Base-by-base conservation (phyloP, 2,329 filamentous ascomycete genomes). In the Neopestalotiopsis sp. region DNA sequence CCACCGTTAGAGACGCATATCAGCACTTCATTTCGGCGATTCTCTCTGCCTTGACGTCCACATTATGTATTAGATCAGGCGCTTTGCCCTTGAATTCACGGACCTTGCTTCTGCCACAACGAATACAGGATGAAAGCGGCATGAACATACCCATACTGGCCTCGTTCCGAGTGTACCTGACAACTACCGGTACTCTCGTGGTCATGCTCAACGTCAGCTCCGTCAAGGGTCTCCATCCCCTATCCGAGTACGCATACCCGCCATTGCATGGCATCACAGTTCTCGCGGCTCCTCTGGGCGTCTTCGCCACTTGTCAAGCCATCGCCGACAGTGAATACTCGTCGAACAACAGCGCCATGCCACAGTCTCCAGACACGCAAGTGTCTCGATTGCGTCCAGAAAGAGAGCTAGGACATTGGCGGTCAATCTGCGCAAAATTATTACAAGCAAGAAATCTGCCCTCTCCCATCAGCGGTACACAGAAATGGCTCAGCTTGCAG, bases 21-120 rank as follows among this genome's bases (percentile, higher is more conserved):
- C 86, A 88, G 69, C 84, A 84, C 57, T 88, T 90, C 69, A 82
- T 89, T 63, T 80, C 81, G 12, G 85, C 87, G n/a, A 77, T 85
- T 10, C 78, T 89, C 17, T 81, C 84, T 2, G 84, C 86, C n/a
- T 73, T 89, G 66, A 84, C 84, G 2, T 79, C 83, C 5, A 79
- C 80, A 5, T 88, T 89, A 68, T 88, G 87, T 73, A 78, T 78
- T 5, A 81, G 78, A 38, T 81, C 83, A 17, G 81, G 82, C 38
- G 86, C 87, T 3, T 81, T 88, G 28, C 84, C 87, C 4, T 77
- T 90, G 4, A 88, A 88, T 71, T 84, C 84, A 68, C 83, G 85
- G 65, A 88, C 85, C 0, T 76, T 89, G 14, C 75, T 89, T 32
- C 80, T 90, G 30, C 68, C 66, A 76, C 82, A 30, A 69, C 80